Evolutionary conservation across 768 basidiomycete genomes (phyloP).

Genomic region (Dioszegia crocea): DNA sequence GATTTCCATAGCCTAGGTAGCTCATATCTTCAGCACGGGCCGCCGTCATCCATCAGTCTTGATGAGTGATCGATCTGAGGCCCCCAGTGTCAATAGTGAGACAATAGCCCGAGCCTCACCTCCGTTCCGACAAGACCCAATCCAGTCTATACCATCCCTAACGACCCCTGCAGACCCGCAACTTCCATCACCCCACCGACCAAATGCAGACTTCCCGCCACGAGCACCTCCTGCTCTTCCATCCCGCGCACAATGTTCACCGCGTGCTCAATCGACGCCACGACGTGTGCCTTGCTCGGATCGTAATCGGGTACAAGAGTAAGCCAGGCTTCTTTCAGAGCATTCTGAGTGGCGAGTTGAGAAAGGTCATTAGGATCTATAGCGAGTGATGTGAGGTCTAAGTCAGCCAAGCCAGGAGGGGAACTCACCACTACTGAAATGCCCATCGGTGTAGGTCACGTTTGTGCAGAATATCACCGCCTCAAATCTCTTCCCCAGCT

Average conservation of each 20-base stretch:
- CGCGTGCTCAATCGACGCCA: constrained; percentile 86
- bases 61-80: too few relatives aligned
- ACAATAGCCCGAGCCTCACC: too few relatives aligned
- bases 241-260: constrained; percentile 61
- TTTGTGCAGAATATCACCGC: constrained; percentile 93
- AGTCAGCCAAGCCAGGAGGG: not conserved
- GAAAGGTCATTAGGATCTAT: constrained; percentile 62
- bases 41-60: too few relatives aligned
- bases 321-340: constrained; percentile 71
- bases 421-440: constrained; percentile 77
- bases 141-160: constrained; percentile 36
- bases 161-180: constrained; percentile 64
- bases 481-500: constrained; percentile 56
- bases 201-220: constrained; percentile 87
- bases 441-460: constrained; percentile 84
- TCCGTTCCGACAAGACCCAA: too few relatives aligned
- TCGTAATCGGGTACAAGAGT: constrained; percentile 63
- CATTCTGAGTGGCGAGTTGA: constrained; percentile 68
- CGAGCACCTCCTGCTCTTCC: constrained; percentile 60
- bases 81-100: too few relatives aligned
- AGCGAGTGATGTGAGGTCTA: constrained; percentile 74
- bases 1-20: too few relatives aligned
- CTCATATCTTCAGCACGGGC: too few relatives aligned
- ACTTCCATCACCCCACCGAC: constrained; percentile 93
- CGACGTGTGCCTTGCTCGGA: constrained; percentile 63